Conservation (phyloP, 371 early-diverging fungal genomes). For the Mucor piriformis region DNA sequence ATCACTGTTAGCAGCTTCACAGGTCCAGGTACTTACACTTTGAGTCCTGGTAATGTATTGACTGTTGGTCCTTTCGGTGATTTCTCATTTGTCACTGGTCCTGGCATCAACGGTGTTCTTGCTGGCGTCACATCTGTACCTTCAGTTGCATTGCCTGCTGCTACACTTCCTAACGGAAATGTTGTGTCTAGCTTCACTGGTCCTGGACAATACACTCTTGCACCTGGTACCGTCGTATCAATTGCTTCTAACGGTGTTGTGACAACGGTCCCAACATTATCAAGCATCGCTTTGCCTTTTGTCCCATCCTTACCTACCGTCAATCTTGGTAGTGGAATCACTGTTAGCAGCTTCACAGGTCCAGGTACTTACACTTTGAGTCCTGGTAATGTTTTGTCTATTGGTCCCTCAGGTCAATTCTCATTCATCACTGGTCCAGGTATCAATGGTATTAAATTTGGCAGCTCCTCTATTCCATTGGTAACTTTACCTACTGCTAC, state of each 20-base stretch:
- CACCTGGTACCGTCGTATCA: slow-evolving; percentile 4
- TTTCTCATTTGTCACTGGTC: not conserved
- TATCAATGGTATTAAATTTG: not conserved
- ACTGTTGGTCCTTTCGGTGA: not conserved
- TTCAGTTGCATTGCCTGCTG: not conserved
- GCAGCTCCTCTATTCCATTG: not conserved
- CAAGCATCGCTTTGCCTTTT: not conserved
- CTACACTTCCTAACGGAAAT: too few relatives aligned
- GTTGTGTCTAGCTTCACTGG: not conserved
- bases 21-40: too few relatives aligned
- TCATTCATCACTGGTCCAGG: not conserved
- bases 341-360: too few relatives aligned
- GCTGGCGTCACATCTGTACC: not conserved
- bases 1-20: too few relatives aligned
- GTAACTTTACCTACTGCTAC: not conserved
- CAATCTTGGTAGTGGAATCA: not conserved
- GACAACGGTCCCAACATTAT: not conserved
- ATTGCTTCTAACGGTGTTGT: not conserved
- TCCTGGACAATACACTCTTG: not conserved
- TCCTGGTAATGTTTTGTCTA: slow-evolving; percentile 9
- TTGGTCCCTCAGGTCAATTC: not conserved
- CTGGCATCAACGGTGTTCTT: not conserved
- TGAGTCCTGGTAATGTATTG: too few relatives aligned
- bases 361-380: slow-evolving; percentile 3
- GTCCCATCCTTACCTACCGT: not conserved